Conservation (phyloP, 1,139 yeast genomes). For the Geotrichum klebahnii region DNA sequence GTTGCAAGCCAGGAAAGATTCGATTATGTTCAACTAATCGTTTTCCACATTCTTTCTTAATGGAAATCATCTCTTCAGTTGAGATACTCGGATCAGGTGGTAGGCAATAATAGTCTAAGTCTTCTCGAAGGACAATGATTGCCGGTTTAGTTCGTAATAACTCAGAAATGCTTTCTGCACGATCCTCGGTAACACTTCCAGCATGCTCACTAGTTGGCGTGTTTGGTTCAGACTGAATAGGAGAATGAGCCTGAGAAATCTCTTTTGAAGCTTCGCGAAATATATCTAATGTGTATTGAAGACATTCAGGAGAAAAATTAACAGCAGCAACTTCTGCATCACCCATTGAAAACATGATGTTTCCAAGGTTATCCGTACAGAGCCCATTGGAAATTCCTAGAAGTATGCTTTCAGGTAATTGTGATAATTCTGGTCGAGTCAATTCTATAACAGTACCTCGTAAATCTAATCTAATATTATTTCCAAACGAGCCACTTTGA, state of each 20-base stretch:
- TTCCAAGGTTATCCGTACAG: conserved; percentile 59
- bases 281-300: conserved; percentile 70
- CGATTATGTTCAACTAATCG: conserved; percentile 44
- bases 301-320: conserved; percentile 81
- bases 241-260: conserved; percentile 55
- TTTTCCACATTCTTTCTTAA: conserved; percentile 70
- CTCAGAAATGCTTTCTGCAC: conserved; percentile 44
- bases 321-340: conserved; percentile 42
- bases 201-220: neutral
- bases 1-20: conserved; percentile 66
- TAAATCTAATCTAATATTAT: conserved; percentile 47
- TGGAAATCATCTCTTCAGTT: conserved; percentile 47
- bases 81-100: conserved; percentile 50
- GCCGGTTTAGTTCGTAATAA: conserved; percentile 80
- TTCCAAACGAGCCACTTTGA: conserved; percentile 12
- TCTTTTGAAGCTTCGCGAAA: conserved; percentile 74
- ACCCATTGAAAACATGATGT: conserved; percentile 67
- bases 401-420: conserved; percentile 84
- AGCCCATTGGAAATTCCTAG: conserved; percentile 91
- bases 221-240: neutral
- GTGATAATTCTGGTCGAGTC: conserved; percentile 82
- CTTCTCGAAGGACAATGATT: conserved; percentile 88
- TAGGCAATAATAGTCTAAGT: conserved; percentile 85
- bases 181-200: conserved; percentile 1
- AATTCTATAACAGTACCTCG: conserved; percentile 64